A percentile compares a stretch with the other conserved stretches of the same genome.
Evolutionary conservation across 148 eudicot genomes (phyloP).

Genomic region (Rhododendron williamsianum): DNA sequence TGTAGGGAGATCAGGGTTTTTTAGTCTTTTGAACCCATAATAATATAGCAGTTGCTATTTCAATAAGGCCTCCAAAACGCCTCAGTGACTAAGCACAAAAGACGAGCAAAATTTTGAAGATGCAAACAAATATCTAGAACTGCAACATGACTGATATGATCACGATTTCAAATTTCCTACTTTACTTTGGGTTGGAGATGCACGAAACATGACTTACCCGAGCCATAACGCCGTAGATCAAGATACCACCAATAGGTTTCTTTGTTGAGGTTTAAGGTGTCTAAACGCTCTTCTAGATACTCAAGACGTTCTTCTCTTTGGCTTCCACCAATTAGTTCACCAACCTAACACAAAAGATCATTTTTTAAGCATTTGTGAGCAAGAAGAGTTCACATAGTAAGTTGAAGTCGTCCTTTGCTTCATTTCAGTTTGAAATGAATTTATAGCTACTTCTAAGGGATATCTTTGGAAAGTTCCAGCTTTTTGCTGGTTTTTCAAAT

Average conservation of each 20-base stretch:
- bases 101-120: neutral
- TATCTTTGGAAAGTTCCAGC: neutral
- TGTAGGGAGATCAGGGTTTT: neutral
- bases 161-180: neutral
- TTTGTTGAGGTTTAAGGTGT: constrained; percentile 67
- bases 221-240: constrained; percentile 97
- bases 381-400: constrained; percentile 4
- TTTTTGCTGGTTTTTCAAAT: neutral
- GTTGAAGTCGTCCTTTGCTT: neutral
- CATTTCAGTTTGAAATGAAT: neutral
- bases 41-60: neutral
- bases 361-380: neutral
- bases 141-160: neutral
- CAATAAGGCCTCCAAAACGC: neutral
- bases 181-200: neutral
- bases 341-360: constrained; percentile 48
- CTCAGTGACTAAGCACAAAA: neutral
- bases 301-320: constrained; percentile 99
- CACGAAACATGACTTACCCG: constrained; percentile 46
- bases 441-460: neutral
- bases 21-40: neutral
- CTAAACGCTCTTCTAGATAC: constrained; percentile 68
- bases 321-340: constrained; percentile 99
- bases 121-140: neutral
- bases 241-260: constrained; percentile 99